Conservation (phyloP, 441 rosid genomes). For the Brassica balearica region DNA sequence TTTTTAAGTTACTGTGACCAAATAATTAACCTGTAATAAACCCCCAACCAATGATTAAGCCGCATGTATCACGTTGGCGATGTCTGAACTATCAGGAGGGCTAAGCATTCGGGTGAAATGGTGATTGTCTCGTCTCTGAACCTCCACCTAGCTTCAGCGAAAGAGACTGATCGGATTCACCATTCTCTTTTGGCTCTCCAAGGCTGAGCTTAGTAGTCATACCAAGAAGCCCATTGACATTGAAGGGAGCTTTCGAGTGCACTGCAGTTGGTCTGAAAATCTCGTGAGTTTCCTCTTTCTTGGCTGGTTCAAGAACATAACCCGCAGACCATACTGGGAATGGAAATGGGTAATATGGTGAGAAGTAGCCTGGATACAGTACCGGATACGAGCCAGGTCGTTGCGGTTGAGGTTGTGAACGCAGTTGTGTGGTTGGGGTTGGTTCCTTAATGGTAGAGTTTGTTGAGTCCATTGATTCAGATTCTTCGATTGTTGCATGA, state of each 20-base stretch:
- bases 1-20: slow-evolving; percentile 39
- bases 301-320: slow-evolving; percentile 51
- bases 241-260: slow-evolving; percentile 70
- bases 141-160: slow-evolving; percentile 62
- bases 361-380: slow-evolving; percentile 71
- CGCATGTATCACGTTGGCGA: slow-evolving; percentile 63
- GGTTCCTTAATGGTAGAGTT: slow-evolving; percentile 73
- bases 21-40: slow-evolving; percentile 31
- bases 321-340: slow-evolving; percentile 69
- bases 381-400: slow-evolving; percentile 69
- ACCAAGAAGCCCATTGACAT: slow-evolving; percentile 73
- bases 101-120: slow-evolving; percentile 70
- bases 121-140: slow-evolving; percentile 70
- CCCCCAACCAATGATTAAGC: slow-evolving; percentile 21
- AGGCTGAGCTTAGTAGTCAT: slow-evolving; percentile 76
- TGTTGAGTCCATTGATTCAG: slow-evolving; percentile 93
- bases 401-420: slow-evolving; percentile 49
- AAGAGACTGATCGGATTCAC: slow-evolving; percentile 57
- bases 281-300: slow-evolving; percentile 77
- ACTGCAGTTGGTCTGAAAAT: slow-evolving; percentile 77
- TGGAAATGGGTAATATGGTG: slow-evolving; percentile 72
- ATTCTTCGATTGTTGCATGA: slow-evolving; percentile 61
- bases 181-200: slow-evolving; percentile 55
- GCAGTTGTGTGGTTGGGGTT: slow-evolving; percentile 49
- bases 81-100: slow-evolving; percentile 49